These are phyloP conservation scores for Stellera chamaejasme DNA, from an alignment of 345 rosid species.

Conservation along the genomic window DNA sequence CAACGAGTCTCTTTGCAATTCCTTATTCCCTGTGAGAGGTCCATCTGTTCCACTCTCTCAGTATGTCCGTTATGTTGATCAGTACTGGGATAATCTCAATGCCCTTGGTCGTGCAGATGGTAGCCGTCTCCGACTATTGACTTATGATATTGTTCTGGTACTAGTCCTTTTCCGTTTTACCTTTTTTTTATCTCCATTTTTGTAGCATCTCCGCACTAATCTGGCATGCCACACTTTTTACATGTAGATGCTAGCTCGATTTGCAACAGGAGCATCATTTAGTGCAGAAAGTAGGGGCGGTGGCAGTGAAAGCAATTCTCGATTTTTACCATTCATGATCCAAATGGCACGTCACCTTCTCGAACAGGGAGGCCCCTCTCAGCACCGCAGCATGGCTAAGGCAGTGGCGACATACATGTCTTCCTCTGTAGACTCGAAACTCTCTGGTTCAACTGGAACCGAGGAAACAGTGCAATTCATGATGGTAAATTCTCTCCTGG, in stretches of 20 bases:
- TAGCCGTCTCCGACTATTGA: constrained; percentile 80
- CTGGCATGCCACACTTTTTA: neutral
- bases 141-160: constrained; percentile 96
- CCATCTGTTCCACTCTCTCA: constrained; percentile 74
- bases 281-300: constrained; percentile 85
- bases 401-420: constrained; percentile 64
- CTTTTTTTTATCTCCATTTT: neutral
- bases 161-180: neutral
- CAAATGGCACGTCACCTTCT: constrained; percentile 88
- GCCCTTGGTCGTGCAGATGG: constrained; percentile 96
- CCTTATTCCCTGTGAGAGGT: constrained; percentile 89
- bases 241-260: constrained; percentile 88
- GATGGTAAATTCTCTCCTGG: constrained; percentile 95
- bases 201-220: neutral
- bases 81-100: constrained; percentile 92
- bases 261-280: constrained; percentile 97
- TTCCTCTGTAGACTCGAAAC: constrained; percentile 42
- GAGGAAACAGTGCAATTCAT: constrained; percentile 90
- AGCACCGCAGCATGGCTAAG: constrained; percentile 67
- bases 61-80: constrained; percentile 80
- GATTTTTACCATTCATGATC: constrained; percentile 86
- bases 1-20: constrained; percentile 95
- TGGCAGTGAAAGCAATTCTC: constrained; percentile 97
- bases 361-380: constrained; percentile 82
- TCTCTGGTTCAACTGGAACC: constrained; percentile 48